A percentile compares a stretch with the other conserved stretches of the same genome.
Conservation (phyloP, 2,329 filamentous ascomycete genomes). For the Diplocarpon mali region DNA sequence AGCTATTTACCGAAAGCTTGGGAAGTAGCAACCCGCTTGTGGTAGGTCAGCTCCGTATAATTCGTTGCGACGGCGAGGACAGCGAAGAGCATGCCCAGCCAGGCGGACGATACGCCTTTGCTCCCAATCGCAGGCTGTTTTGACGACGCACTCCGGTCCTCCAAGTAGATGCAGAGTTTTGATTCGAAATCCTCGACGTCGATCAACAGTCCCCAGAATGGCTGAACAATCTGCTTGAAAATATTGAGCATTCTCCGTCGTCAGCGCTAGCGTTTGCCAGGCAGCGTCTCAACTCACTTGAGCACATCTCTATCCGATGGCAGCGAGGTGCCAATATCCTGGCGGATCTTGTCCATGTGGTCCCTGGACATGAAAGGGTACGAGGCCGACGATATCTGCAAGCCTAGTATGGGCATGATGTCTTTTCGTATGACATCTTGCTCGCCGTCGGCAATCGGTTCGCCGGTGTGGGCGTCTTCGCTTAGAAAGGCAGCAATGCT, state of each 20-base stretch:
- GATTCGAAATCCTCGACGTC: constrained; percentile 56
- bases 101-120: constrained; percentile 44
- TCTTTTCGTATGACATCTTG: constrained; percentile 43
- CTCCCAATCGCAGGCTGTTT: constrained; percentile 19
- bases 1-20: constrained; percentile 36
- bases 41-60: constrained; percentile 52
- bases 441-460: constrained; percentile 39
- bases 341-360: constrained; percentile 47
- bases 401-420: constrained; percentile 53
- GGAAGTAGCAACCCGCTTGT: constrained; percentile 27
- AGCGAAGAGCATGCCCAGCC: constrained; percentile 54
- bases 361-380: constrained; percentile 56
- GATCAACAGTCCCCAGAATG: constrained; percentile 57
- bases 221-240: constrained; percentile 56
- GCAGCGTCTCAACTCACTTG: constrained; percentile 39
- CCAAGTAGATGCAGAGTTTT: constrained; percentile 52
- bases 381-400: constrained; percentile 50
- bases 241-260: constrained; percentile 45
- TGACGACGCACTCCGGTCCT: constrained; percentile 43
- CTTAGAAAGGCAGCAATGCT: constrained; percentile 55
- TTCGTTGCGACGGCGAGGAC: constrained; percentile 56
- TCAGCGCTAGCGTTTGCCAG: not conserved
- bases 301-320: constrained; percentile 56
- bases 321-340: constrained; percentile 49
- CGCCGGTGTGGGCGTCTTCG: constrained; percentile 41